Conservation (phyloP, 2,329 filamentous ascomycete species). For the Pseudogymnoascus sp. region DNA sequence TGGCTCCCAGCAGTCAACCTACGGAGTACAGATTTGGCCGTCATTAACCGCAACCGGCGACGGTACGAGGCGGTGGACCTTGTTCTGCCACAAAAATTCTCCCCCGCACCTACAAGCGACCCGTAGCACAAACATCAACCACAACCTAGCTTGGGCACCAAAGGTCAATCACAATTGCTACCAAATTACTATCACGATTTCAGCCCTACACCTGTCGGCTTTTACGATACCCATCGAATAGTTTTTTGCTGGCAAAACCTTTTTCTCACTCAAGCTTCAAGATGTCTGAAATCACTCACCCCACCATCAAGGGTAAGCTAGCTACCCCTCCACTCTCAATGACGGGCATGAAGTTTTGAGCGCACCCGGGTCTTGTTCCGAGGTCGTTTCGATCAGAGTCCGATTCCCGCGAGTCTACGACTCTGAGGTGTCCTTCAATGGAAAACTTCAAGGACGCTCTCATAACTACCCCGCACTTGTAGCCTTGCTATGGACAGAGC, state of each 20-base stretch:
- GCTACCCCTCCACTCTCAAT: slow-evolving; percentile 18
- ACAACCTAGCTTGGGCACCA: neutral
- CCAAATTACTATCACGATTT: neutral
- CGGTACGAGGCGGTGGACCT: neutral
- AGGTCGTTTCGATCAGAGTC: neutral
- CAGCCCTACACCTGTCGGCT: neutral
- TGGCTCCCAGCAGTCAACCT: neutral
- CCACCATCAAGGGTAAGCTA: slow-evolving; percentile 49
- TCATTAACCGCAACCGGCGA: neutral
- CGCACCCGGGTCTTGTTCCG: neutral
- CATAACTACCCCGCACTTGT: slow-evolving; percentile 6
- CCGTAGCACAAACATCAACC: slow-evolving; percentile 1
- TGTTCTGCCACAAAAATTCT: slow-evolving; percentile 7
- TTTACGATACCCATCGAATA: neutral
- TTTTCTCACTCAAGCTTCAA: slow-evolving; percentile 18
- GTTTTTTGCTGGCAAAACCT: neutral
- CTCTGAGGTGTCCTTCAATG: neutral
- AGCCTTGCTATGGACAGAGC: slow-evolving; percentile 1
- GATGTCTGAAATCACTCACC: slow-evolving; percentile 49
- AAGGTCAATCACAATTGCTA: slow-evolving; percentile 5
- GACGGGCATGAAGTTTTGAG: neutral
- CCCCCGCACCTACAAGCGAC: slow-evolving; percentile 4
- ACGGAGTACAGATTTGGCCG: neutral
- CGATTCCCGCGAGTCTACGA: neutral
- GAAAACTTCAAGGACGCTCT: neutral